Percentiles rank a stretch among this genome's conserved stretches.
phyloP scores from a whole-genome alignment of 2,329 filamentous ascomycete species.

The Magnaporthiopsis incrustans region DNA sequence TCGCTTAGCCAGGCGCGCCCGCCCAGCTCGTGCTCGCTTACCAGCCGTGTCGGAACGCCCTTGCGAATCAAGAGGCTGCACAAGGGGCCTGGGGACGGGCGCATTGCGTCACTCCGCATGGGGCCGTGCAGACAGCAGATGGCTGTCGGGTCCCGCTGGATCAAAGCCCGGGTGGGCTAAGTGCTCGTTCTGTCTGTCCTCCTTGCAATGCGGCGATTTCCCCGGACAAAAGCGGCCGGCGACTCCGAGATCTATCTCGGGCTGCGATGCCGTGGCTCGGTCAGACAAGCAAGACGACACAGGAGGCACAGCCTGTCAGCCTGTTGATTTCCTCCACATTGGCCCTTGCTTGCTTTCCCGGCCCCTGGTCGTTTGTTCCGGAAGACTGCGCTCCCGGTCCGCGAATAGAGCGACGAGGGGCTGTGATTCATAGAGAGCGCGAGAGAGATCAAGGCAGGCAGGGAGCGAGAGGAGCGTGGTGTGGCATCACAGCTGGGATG shows the following conservation, averaged over 20 bases:
- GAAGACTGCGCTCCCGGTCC: not conserved
- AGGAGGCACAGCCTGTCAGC: not conserved
- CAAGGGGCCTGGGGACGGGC: not conserved
- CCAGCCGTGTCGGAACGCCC: not conserved
- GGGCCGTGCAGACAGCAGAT: not conserved
- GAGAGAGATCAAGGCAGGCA: too few relatives aligned
- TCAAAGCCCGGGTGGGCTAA: too few relatives aligned
- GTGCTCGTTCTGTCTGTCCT: not conserved
- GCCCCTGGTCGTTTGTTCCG: not conserved
- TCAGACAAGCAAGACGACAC: not conserved
- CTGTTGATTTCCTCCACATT: not conserved
- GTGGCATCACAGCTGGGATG: not conserved
- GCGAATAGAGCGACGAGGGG: conserved; percentile 1
- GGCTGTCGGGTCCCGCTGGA: too few relatives aligned
- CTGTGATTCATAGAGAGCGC: not conserved
- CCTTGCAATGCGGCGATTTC: not conserved
- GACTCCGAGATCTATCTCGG: not conserved
- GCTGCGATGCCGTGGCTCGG: not conserved
- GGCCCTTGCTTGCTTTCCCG: not conserved
- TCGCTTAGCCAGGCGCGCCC: not conserved
- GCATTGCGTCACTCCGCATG: not conserved
- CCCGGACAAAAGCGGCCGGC: not conserved
- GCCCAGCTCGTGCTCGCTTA: not conserved
- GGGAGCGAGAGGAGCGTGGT: not conserved
- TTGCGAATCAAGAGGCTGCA: not conserved